Percentiles rank a stretch among this genome's conserved stretches.
phyloP scores from a whole-genome alignment of 495 filamentous ascomycete species.

The Xylaria venustula region DNA sequence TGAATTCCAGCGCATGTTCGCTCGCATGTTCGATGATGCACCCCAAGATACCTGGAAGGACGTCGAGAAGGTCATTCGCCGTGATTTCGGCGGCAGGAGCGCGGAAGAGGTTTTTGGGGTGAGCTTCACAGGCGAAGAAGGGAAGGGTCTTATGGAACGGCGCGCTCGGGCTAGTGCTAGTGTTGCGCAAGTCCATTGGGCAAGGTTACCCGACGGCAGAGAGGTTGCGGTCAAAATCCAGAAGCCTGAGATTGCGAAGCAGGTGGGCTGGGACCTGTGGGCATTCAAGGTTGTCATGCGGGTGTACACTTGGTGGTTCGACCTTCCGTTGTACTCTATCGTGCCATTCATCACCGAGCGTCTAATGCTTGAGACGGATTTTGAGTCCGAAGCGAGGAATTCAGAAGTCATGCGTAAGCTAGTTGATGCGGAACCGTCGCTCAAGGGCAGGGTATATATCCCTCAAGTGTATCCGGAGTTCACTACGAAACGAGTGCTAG shows the following conservation, averaged over 20 bases:
- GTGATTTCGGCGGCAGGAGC: slow-evolving; percentile 80
- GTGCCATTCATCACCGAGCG: slow-evolving; percentile 89
- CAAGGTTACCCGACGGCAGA: slow-evolving; percentile 73
- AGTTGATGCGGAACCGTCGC: slow-evolving; percentile 71
- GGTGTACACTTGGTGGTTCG: slow-evolving; percentile 77
- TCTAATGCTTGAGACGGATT: slow-evolving; percentile 88
- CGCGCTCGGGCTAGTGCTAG: slow-evolving; percentile 83
- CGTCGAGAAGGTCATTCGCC: slow-evolving; percentile 79
- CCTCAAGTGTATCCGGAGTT: slow-evolving; percentile 80
- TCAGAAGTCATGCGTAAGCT: slow-evolving; percentile 77
- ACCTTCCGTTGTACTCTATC: slow-evolving; percentile 82
- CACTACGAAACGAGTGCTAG: slow-evolving; percentile 81
- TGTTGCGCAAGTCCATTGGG: slow-evolving; percentile 97
- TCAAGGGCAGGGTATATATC: slow-evolving; percentile 81
- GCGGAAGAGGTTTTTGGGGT: slow-evolving; percentile 88
- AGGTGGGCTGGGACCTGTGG: slow-evolving; percentile 92
- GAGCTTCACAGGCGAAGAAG: slow-evolving; percentile 64
- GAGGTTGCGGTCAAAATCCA: slow-evolving; percentile 96
- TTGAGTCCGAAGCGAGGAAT: slow-evolving; percentile 85
- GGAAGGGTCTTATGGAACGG: slow-evolving; percentile 80
- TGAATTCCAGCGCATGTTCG: slow-evolving; percentile 93
- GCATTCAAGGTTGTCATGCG: slow-evolving; percentile 82
- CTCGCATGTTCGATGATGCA: slow-evolving; percentile 96
- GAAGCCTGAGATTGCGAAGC: slow-evolving; percentile 87
- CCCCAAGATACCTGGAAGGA: slow-evolving; percentile 89